These are phyloP conservation scores for Tolypocladium pustulatum DNA, from an alignment of 2,329 filamentous ascomycete genomes.

Conservation along the genomic window DNA sequence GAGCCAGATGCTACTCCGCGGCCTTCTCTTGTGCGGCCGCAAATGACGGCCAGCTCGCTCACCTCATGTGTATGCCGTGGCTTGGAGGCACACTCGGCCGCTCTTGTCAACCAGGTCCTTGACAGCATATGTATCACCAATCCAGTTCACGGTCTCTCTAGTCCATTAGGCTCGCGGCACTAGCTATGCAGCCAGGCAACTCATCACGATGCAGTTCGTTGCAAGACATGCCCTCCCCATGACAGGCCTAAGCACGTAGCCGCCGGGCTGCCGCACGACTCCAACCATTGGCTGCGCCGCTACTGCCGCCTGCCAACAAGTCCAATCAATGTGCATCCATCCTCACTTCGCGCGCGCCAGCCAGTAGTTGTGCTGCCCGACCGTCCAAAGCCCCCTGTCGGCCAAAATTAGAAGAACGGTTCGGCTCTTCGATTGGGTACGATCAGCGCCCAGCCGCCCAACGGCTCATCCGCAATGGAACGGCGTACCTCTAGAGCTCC, in stretches of 20 bases:
- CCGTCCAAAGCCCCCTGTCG: slow-evolving; percentile 12
- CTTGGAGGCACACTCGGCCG: neutral
- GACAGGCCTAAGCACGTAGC: slow-evolving; percentile 12
- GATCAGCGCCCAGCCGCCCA: neutral
- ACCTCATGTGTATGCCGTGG: neutral
- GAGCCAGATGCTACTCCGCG: neutral
- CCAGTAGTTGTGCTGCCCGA: slow-evolving; percentile 14
- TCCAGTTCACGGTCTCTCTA: neutral
- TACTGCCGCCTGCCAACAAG: slow-evolving; percentile 12
- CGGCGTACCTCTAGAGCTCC: neutral
- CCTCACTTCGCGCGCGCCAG: slow-evolving; percentile 29
- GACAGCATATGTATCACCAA: neutral
- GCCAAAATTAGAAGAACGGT: slow-evolving; percentile 24
- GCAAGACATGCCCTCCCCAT: neutral
- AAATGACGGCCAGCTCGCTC: neutral
- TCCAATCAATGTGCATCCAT: slow-evolving; percentile 6
- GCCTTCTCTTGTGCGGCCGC: neutral
- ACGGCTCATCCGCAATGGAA: neutral
- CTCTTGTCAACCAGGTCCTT: neutral
- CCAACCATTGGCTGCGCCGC: slow-evolving; percentile 10
- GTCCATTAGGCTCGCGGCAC: neutral
- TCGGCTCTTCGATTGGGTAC: slow-evolving; percentile 20
- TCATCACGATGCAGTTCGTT: neutral
- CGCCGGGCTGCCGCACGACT: slow-evolving; percentile 10
- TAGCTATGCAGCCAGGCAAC: neutral